Conservation (phyloP, 768 basidiomycete species). For the Podaxis rugospora region DNA sequence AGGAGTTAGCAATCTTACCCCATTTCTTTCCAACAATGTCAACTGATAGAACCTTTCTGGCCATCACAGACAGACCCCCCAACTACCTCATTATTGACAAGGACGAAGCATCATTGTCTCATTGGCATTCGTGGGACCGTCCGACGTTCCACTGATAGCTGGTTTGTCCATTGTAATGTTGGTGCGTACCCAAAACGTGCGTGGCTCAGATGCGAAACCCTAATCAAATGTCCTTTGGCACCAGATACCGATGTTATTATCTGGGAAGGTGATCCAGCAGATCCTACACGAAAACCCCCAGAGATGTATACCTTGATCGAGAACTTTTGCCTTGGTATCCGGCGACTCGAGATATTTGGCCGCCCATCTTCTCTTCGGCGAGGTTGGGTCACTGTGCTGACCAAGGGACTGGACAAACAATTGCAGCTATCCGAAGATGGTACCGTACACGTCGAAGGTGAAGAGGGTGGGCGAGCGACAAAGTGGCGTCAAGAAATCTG, state of each 20-base stretch:
- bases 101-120: constrained; percentile 93
- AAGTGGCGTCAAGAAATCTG: constrained; percentile 61
- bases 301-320: constrained; percentile 96
- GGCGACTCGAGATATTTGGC: constrained; percentile 89
- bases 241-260: constrained; percentile 94
- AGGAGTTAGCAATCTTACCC: constrained; percentile 45
- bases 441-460: constrained; percentile 33
- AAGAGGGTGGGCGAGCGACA: constrained; percentile 37
- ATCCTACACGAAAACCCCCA: constrained; percentile 86
- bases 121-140: constrained; percentile 98
- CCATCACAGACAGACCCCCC: constrained; percentile 70
- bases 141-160: constrained; percentile 86
- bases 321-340: constrained; percentile 93
- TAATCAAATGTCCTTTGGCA: background rate
- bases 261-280: constrained; percentile 88
- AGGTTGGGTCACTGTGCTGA: constrained; percentile 90
- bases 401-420: constrained; percentile 55
- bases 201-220: background rate
- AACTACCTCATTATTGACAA: constrained; percentile 78
- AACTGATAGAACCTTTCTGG: constrained; percentile 10
- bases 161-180: constrained; percentile 98
- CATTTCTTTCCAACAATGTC: constrained; percentile 1
- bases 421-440: constrained; percentile 32
- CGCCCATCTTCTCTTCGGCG: constrained; percentile 65
- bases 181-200: constrained; percentile 42